These are phyloP conservation scores for Dactylellina sp. DNA, from an alignment of 2,329 filamentous ascomycete genomes.

Conservation along the genomic window DNA sequence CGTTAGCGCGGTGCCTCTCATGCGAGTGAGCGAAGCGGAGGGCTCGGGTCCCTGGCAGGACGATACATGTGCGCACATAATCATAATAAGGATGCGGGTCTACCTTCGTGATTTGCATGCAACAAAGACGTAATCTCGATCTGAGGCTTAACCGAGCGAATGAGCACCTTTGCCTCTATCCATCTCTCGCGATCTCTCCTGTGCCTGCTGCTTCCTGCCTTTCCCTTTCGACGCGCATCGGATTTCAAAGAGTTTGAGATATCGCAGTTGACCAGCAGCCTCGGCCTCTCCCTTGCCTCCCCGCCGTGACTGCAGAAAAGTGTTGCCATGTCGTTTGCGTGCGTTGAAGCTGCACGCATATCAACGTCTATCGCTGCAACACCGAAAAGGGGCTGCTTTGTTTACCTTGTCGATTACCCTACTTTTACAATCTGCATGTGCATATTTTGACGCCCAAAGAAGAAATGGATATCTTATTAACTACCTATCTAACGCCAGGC, in stretches of 20 bases:
- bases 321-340: conserved; percentile 25
- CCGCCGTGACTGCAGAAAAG: too few species aligned
- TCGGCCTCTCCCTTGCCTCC: too few species aligned
- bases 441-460: too few species aligned
- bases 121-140: conserved; percentile 37
- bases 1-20: neutral
- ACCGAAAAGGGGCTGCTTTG: neutral
- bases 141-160: conserved; percentile 30
- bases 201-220: too few species aligned
- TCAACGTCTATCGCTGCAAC: neutral
- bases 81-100: conserved; percentile 2
- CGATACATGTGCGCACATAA: neutral
- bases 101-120: conserved; percentile 30
- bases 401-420: neutral
- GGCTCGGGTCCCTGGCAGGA: conserved; percentile 19
- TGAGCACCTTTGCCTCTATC: conserved; percentile 5
- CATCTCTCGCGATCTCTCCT: conserved; percentile 9
- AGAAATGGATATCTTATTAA: too few species aligned
- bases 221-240: conserved; percentile 8
- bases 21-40: neutral
- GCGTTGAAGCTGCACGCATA: conserved; percentile 11
- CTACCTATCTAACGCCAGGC: too few species aligned
- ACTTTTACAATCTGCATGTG: too few species aligned
- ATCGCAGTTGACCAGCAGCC: neutral
- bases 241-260: neutral